Evolutionary conservation across 164 flowering plant genomes (phyloP), one percentile per base, ranked within the genome.

Genomic region (Sextonia rubra): DNA sequence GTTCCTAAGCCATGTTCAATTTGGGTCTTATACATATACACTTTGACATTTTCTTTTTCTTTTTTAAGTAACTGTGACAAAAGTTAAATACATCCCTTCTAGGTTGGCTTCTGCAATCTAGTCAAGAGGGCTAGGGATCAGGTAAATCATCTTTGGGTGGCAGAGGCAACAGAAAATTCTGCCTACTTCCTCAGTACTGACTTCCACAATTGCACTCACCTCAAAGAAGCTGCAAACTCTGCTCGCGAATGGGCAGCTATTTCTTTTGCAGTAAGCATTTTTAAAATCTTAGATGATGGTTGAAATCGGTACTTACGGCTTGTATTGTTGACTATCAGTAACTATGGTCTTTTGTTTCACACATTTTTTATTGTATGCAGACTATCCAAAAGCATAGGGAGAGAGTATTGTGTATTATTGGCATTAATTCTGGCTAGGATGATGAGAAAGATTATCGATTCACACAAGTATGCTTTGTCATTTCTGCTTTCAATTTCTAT

Each of bases 91-190:
- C 23, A 20, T 73, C 70, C 26, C 73, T 32, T 78, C 60, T 85
- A 95, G 98, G 92, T 91, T 79, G 90, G 93, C 58, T 91, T 95
- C 73, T 82, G 83, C 76, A 90, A 95, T 83, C 87, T 93, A 66
- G 75, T 89, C 60, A 95, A 91, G 81, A 83, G 85, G 80, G 80
- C 86, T 24, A 81, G 85, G 71, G 98, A 95, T 74, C 81, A 83
- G 49, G 60, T 75, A 52, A 90, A 93, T 82, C 77, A 86, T 79
- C 77, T 95, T 44, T 95, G 99, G 99, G 90, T 90, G 55, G 97
- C 97, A 61, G 97, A 95, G 72, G 92, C 97, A 74, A 88, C 97
- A 24, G 95, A 95, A 77, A 89, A 89, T 81, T 89, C 98, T 20
- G 79, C 83, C 47, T 89, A 89, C 77, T 86, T 71, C 66, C 70